phyloP scores from a whole-genome alignment of 352 stramenopile genomes.

The Globisporangium orthogonon region DNA sequence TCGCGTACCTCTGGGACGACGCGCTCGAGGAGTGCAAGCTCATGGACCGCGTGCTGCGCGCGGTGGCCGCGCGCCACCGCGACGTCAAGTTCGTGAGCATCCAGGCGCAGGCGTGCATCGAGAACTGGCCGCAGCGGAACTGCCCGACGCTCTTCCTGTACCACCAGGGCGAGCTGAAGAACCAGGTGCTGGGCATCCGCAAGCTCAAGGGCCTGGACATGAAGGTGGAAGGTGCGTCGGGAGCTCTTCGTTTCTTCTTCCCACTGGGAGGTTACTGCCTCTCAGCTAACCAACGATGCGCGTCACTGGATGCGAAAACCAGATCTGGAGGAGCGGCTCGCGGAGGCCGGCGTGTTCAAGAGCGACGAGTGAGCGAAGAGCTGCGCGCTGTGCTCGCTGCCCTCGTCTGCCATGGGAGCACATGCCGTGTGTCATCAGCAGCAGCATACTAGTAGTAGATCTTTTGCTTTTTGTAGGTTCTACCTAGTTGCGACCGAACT shows the following conservation, averaged over 20 bases:
- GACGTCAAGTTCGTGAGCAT: slow-evolving; percentile 94
- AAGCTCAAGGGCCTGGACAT: slow-evolving; percentile 87
- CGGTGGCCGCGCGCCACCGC: slow-evolving; percentile 78
- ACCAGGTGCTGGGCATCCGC: slow-evolving; percentile 85
- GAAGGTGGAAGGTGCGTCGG: slow-evolving; percentile 62
- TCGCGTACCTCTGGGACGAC: slow-evolving; percentile 89
- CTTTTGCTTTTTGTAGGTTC: no score
- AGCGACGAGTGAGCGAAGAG: slow-evolving; percentile 4
- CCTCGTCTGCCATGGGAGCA: no score
- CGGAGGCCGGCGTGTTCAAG: slow-evolving; percentile 69
- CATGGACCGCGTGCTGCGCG: slow-evolving; percentile 85
- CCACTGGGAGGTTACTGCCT: no score
- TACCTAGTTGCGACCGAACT: slow-evolving; percentile 1
- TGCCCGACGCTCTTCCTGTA: slow-evolving; percentile 93
- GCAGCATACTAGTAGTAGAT: slow-evolving; percentile 1
- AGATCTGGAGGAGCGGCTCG: slow-evolving; percentile 88
- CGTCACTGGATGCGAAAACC: neutral
- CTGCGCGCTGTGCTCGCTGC: neutral
- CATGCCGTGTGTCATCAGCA: neutral
- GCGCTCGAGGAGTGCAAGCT: slow-evolving; percentile 87
- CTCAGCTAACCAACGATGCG: neutral
- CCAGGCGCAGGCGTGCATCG: slow-evolving; percentile 83
- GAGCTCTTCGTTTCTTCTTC: no score
- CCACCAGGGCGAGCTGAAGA: slow-evolving; percentile 82
- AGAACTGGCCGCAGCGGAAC: slow-evolving; percentile 91